phyloP scores from a whole-genome alignment of 2,329 filamentous ascomycete species.

The Phaeosphaeriaceae sp. region DNA sequence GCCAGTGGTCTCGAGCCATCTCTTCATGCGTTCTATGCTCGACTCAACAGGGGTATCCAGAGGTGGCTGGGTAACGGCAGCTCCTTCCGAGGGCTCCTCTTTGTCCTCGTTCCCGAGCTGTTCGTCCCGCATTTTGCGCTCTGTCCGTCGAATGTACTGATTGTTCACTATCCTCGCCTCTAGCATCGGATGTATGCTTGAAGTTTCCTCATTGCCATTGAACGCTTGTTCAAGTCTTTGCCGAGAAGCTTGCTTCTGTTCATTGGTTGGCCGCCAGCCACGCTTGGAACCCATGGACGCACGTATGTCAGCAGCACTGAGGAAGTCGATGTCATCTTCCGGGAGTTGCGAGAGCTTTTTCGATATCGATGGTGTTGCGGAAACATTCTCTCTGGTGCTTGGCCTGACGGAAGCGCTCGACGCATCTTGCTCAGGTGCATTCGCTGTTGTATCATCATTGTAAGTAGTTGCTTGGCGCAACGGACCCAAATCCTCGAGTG shows the following conservation, averaged over 20 bases:
- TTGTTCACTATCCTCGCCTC: slow-evolving; percentile 38
- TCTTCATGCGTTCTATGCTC: slow-evolving; percentile 37
- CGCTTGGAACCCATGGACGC: slow-evolving; percentile 49
- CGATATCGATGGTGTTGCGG: slow-evolving; percentile 22
- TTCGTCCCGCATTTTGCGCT: slow-evolving; percentile 23
- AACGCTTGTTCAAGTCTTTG: slow-evolving; percentile 40
- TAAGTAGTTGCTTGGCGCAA: too few species aligned
- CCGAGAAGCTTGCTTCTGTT: slow-evolving; percentile 21
- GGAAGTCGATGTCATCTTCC: slow-evolving; percentile 49
- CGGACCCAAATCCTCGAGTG: too few species aligned
- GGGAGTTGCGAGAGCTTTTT: slow-evolving; percentile 43
- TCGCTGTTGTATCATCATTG: too few species aligned
- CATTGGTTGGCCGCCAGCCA: slow-evolving; percentile 8
- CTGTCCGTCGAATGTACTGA: slow-evolving; percentile 34
- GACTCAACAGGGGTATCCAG: slow-evolving; percentile 22
- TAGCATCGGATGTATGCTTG: slow-evolving; percentile 26
- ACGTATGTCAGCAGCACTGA: slow-evolving; percentile 52
- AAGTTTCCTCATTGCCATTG: slow-evolving; percentile 13
- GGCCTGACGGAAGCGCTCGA: too few species aligned
- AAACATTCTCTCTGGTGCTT: background rate
- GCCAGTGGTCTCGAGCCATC: slow-evolving; percentile 36
- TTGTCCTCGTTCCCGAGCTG: background rate
- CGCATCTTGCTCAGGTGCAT: too few species aligned
- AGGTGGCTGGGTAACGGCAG: background rate
- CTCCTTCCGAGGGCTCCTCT: background rate